A percentile compares a stretch with the other conserved stretches of the same genome.
Evolutionary conservation across 2,329 filamentous ascomycete genomes (phyloP).

Genomic region (Trichophyton simii): DNA sequence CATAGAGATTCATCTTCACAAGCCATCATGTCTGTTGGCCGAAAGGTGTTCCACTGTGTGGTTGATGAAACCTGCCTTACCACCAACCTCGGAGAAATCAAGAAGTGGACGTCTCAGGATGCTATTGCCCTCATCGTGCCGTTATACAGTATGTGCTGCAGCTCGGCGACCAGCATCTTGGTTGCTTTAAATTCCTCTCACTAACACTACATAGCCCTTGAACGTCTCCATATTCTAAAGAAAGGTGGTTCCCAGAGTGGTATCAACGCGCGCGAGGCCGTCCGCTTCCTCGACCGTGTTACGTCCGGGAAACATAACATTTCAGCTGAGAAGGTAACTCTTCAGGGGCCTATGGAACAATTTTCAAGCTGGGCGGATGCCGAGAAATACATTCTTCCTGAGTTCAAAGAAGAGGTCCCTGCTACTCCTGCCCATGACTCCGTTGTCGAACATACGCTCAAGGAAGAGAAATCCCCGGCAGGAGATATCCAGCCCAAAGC

Average conservation of each 20-base stretch:
- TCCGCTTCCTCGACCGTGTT: constrained; percentile 40
- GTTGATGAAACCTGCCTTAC: constrained; percentile 42
- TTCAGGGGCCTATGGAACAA: constrained; percentile 40
- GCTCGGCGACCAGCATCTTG: background rate
- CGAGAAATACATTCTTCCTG: constrained; percentile 34
- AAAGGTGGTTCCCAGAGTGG: constrained; percentile 35
- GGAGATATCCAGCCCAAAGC: background rate
- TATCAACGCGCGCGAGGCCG: constrained; percentile 39
- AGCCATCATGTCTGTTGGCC: constrained; percentile 28
- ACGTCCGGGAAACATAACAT: constrained; percentile 36
- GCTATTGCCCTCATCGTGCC: constrained; percentile 40
- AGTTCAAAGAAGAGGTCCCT: constrained; percentile 29
- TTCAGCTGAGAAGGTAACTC: constrained; percentile 30
- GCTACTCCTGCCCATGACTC: constrained; percentile 9
- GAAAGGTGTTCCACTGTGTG: constrained; percentile 40
- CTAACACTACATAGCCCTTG: constrained; percentile 27
- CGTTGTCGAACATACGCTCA: constrained; percentile 4
- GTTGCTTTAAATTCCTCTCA: constrained; percentile 2
- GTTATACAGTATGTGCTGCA: constrained; percentile 35
- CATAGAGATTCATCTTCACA: background rate
- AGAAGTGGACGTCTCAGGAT: constrained; percentile 39
- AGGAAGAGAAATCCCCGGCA: constrained; percentile 1
- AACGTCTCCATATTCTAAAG: constrained; percentile 35
- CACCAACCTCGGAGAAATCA: constrained; percentile 41
- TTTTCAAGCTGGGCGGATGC: constrained; percentile 36